These are phyloP conservation scores for Podila clonocystis DNA, from an alignment of 192 early-diverging fungal genomes.

Conservation along the genomic window DNA sequence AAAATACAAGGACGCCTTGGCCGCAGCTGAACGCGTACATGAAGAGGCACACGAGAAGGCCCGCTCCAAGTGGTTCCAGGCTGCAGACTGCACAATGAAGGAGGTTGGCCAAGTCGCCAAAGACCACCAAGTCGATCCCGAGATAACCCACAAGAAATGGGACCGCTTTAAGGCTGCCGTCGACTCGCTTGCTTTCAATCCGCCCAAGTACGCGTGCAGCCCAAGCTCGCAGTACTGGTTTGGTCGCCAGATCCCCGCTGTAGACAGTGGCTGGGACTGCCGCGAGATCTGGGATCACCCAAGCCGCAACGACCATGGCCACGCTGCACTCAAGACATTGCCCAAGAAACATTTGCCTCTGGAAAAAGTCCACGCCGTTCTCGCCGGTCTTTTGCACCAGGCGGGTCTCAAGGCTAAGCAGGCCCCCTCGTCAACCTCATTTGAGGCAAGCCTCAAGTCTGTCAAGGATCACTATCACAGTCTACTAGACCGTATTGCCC, in stretches of 20 bases:
- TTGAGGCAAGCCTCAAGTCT: slow-evolving; percentile 26
- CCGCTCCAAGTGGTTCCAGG: slow-evolving; percentile 40
- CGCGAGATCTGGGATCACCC: slow-evolving; percentile 48
- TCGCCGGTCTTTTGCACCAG: slow-evolving; percentile 15
- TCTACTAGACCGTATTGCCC: slow-evolving; percentile 20
- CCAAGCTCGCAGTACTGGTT: slow-evolving; percentile 48
- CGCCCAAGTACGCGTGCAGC: slow-evolving; percentile 42
- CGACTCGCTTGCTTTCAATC: slow-evolving; percentile 40
- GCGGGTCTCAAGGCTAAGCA: slow-evolving; percentile 25
- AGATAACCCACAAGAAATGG: slow-evolving; percentile 38
- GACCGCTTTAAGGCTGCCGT: slow-evolving; percentile 45
- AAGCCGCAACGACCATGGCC: slow-evolving; percentile 6
- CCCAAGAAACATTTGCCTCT: slow-evolving; percentile 30
- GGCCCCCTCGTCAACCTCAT: slow-evolving; percentile 31
- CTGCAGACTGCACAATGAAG: slow-evolving; percentile 22
- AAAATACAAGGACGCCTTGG: slow-evolving; percentile 29
- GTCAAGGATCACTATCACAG: slow-evolving; percentile 30
- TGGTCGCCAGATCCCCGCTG: slow-evolving; percentile 24
- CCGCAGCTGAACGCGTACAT: slow-evolving; percentile 33
- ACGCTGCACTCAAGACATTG: slow-evolving; percentile 16
- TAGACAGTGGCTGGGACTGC: slow-evolving; percentile 45
- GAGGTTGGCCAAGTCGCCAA: slow-evolving; percentile 18
- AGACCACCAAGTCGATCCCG: not conserved
- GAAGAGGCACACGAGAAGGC: slow-evolving; percentile 31
- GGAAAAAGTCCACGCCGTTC: slow-evolving; percentile 25